phyloP scores from a whole-genome alignment of 129 eudicot species.

The Flaveria brownii region DNA sequence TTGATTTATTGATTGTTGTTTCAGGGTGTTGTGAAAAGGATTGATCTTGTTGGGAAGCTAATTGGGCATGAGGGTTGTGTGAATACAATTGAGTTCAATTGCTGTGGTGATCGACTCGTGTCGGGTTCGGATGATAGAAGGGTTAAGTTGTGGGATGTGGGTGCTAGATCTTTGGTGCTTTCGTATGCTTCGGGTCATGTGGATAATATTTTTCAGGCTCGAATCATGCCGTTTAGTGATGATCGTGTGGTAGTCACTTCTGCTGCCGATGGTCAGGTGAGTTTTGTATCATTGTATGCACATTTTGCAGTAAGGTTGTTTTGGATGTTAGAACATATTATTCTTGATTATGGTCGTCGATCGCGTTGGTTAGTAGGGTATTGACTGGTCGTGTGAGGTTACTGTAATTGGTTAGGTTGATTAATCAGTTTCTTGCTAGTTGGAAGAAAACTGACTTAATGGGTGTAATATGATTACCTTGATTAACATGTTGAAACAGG shows the following conservation, averaged over 20 bases:
- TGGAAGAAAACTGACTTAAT: not conserved
- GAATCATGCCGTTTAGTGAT: constrained; percentile 72
- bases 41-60: constrained; percentile 65
- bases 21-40: constrained; percentile 61
- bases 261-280: constrained; percentile 92
- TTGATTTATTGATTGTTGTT: constrained; percentile 9
- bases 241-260: constrained; percentile 68
- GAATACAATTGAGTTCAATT: constrained; percentile 70
- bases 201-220: constrained; percentile 75
- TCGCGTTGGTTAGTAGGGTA: too few relatives aligned
- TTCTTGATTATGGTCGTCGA: not conserved
- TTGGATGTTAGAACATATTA: not conserved
- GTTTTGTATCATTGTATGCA: not conserved
- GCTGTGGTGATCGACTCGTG: constrained; percentile 63
- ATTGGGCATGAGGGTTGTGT: constrained; percentile 83
- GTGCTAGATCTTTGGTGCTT: constrained; percentile 39
- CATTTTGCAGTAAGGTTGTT: not conserved
- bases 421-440: not conserved
- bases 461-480: not conserved
- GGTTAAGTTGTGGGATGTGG: constrained; percentile 77
- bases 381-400: too few relatives aligned
- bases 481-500: not conserved
- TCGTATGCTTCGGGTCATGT: constrained; percentile 78
- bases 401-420: not conserved
- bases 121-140: constrained; percentile 86